These are phyloP conservation scores for Tulasnella sp. DNA, from an alignment of 768 basidiomycete genomes.

Conservation along the genomic window DNA sequence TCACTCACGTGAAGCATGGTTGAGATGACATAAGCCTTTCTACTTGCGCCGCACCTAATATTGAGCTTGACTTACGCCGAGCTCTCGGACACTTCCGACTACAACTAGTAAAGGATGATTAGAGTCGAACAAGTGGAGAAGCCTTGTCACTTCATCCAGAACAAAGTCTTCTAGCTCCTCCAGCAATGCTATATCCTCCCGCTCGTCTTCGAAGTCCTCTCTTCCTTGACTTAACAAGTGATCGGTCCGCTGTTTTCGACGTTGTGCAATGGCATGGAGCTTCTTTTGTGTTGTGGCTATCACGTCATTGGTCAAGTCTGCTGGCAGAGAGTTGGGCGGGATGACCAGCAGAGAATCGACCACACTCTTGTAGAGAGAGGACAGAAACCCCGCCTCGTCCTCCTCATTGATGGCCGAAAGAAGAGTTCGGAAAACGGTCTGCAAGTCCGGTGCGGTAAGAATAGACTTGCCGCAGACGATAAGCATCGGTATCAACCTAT, in stretches of 20 bases:
- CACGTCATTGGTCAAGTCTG: constrained; percentile 41
- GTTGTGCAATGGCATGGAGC: constrained; percentile 54
- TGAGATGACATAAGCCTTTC: no score
- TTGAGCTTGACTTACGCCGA: constrained; percentile 42
- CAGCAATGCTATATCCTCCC: constrained; percentile 54
- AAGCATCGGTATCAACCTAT: constrained; percentile 60
- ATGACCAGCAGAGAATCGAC: constrained; percentile 48
- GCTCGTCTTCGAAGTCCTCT: constrained; percentile 37
- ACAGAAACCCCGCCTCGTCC: constrained; percentile 61
- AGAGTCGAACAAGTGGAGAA: constrained; percentile 42
- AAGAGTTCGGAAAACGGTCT: constrained; percentile 53
- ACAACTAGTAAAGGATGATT: constrained; percentile 57
- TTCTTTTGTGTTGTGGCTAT: constrained; percentile 62
- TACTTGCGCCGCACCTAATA: no score
- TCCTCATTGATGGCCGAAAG: constrained; percentile 53
- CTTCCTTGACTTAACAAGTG: constrained; percentile 14
- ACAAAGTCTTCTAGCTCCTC: constrained; percentile 79
- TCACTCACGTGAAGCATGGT: no score
- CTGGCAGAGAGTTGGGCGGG: constrained; percentile 40
- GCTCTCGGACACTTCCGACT: constrained; percentile 55
- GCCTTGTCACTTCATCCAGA: constrained; percentile 64
- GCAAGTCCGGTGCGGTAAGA: constrained; percentile 55
- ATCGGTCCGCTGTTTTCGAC: constrained; percentile 43
- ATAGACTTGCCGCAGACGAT: constrained; percentile 54
- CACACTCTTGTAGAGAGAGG: constrained; percentile 62